These are phyloP conservation scores for Kwoniella shivajii DNA, from an alignment of 1,284 basidiomycete genomes.

Conservation along the genomic window DNA sequence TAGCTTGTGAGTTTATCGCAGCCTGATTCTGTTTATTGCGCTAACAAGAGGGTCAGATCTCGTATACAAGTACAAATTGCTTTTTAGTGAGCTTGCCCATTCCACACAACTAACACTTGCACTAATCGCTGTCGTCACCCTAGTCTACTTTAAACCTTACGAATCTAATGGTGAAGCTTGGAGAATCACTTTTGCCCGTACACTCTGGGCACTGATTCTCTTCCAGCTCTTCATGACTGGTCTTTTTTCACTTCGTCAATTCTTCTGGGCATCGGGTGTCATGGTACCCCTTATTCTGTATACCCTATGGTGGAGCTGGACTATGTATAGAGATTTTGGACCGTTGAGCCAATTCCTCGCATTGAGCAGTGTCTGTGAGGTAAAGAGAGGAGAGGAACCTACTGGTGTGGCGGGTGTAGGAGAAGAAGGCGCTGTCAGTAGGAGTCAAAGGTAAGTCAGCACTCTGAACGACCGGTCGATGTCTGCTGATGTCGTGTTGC, in stretches of 20 bases:
- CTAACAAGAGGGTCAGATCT: slow-evolving; percentile 59
- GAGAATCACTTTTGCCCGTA: slow-evolving; percentile 84
- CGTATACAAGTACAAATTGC: slow-evolving; percentile 95
- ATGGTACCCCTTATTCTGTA: slow-evolving; percentile 75
- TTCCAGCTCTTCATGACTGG: slow-evolving; percentile 90
- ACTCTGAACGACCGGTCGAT: not conserved
- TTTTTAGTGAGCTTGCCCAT: slow-evolving; percentile 80
- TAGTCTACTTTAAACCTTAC: slow-evolving; percentile 55
- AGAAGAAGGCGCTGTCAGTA: slow-evolving; percentile 74
- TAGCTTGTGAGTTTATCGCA: slow-evolving; percentile 61
- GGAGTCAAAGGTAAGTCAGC: slow-evolving; percentile 71
- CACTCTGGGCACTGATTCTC: slow-evolving; percentile 84
- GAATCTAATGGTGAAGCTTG: slow-evolving; percentile 62
- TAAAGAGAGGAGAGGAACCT: slow-evolving; percentile 78
- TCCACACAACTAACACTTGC: no score
- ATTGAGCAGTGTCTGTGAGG: slow-evolving; percentile 81
- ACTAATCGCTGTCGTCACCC: not conserved
- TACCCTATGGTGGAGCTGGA: slow-evolving; percentile 79
- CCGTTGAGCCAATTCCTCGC: slow-evolving; percentile 77
- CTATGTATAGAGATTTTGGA: slow-evolving; percentile 68
- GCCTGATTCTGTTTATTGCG: not conserved
- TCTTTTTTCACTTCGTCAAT: slow-evolving; percentile 79
- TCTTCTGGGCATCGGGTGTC: slow-evolving; percentile 71
- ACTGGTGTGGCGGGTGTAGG: slow-evolving; percentile 71
- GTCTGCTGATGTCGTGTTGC: not conserved